A percentile compares a stretch with the other conserved stretches of the same genome.
phyloP scores from a whole-genome alignment of 306 rosid species.

The Glycine latifolia region DNA sequence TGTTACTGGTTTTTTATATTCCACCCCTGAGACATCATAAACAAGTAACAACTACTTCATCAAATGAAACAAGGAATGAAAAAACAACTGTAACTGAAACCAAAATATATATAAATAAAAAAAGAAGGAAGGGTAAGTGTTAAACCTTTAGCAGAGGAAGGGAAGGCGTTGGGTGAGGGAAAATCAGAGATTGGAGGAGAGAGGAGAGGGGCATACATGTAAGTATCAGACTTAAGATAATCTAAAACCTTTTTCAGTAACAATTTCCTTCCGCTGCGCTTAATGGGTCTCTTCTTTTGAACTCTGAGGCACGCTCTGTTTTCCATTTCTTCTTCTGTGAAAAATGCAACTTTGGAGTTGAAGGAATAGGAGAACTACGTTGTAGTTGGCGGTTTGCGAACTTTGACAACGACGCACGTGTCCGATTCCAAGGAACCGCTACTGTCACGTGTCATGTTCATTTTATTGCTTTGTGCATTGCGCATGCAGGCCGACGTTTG shows the following conservation, averaged over 20 bases:
- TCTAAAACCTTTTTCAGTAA: slow-evolving; percentile 50
- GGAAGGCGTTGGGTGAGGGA: slow-evolving; percentile 22
- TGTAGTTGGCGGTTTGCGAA: slow-evolving; percentile 49
- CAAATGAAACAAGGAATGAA: background rate
- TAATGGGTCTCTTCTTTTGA: slow-evolving; percentile 48
- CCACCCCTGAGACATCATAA: slow-evolving; percentile 37
- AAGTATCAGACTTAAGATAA: slow-evolving; percentile 67
- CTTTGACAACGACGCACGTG: slow-evolving; percentile 45
- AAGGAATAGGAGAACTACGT: background rate
- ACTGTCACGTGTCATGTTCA: slow-evolving; percentile 42
- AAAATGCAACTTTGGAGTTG: background rate
- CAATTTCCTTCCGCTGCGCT: slow-evolving; percentile 52
- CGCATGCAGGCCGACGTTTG: background rate
- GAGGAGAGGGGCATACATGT: slow-evolving; percentile 70
- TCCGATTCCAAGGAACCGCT: slow-evolving; percentile 18
- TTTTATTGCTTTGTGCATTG: background rate
- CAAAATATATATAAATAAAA: background rate
- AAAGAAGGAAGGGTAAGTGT: too few relatives aligned
- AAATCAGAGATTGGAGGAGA: slow-evolving; percentile 46
- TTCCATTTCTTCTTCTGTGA: slow-evolving; percentile 51
- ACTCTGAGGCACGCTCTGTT: slow-evolving; percentile 41
- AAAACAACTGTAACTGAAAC: background rate
- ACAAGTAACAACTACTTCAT: background rate
- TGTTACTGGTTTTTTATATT: slow-evolving; percentile 45
- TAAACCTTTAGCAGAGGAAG: slow-evolving; percentile 43